Conservation (phyloP, 768 basidiomycete species). For the Termitomyces sp. region DNA sequence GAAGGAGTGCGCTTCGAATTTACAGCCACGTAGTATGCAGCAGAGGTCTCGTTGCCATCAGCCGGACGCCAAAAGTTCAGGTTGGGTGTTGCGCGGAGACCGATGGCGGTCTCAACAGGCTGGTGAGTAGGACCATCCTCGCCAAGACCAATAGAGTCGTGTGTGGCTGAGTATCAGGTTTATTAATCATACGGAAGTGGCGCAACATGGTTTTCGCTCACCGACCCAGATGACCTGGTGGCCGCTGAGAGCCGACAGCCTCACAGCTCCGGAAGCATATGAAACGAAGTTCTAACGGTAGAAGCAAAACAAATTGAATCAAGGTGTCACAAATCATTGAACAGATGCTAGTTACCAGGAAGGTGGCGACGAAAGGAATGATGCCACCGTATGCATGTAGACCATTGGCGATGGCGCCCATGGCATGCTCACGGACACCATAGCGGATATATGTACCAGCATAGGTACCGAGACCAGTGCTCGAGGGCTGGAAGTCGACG, state of each 20-base stretch:
- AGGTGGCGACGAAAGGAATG: constrained; percentile 88
- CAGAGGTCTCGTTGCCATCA: constrained; percentile 96
- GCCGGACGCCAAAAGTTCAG: constrained; percentile 90
- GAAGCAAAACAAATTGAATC: constrained; percentile 7
- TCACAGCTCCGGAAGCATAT: constrained; percentile 89
- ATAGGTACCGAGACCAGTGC: constrained; percentile 79
- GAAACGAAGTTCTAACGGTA: constrained; percentile 78
- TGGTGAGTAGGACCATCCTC: constrained; percentile 98
- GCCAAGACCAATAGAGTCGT: constrained; percentile 89
- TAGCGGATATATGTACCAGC: constrained; percentile 89
- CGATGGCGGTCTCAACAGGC: constrained; percentile 84
- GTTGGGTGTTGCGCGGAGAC: constrained; percentile 88
- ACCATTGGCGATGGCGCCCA: constrained; percentile 95
- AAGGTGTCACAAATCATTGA: background rate
- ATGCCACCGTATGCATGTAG: constrained; percentile 86
- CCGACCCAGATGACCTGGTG: constrained; percentile 94
- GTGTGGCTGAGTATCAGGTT: constrained; percentile 55
- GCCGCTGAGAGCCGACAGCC: constrained; percentile 82
- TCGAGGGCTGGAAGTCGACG: constrained; percentile 90
- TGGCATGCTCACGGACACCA: constrained; percentile 96
- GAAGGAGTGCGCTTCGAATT: constrained; percentile 75
- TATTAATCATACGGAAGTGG: background rate
- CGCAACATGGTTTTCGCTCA: constrained; percentile 30
- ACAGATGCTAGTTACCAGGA: constrained; percentile 51
- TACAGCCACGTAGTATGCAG: constrained; percentile 79